A percentile compares a stretch with the other conserved stretches of the same genome.
phyloP scores from a whole-genome alignment of 495 filamentous ascomycete genomes.

The Aspergillus egyptiacus region DNA sequence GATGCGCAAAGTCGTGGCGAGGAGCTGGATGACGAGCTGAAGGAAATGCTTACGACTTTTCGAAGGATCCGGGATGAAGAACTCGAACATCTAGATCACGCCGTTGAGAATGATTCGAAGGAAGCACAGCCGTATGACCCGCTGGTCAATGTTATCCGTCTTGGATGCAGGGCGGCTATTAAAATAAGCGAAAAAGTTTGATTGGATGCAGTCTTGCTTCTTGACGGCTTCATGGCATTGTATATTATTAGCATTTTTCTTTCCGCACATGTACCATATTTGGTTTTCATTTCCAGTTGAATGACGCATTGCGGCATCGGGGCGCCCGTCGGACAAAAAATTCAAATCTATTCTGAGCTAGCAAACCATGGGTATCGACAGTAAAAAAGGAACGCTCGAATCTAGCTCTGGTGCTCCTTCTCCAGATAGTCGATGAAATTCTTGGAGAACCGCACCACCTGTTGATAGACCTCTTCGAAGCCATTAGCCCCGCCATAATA shows the following conservation, averaged over 20 bases:
- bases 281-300: neutral
- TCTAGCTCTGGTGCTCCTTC: slow-evolving; percentile 19
- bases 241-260: neutral
- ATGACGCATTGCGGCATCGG: neutral
- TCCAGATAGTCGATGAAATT: slow-evolving; percentile 58
- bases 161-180: slow-evolving; percentile 85
- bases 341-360: slow-evolving; percentile 10
- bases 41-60: slow-evolving; percentile 64
- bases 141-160: slow-evolving; percentile 79
- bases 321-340: neutral
- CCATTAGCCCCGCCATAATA: slow-evolving; percentile 83
- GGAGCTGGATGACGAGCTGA: slow-evolving; percentile 72
- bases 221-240: neutral
- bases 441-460: slow-evolving; percentile 70
- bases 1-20: slow-evolving; percentile 59
- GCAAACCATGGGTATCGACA: slow-evolving; percentile 16
- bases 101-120: slow-evolving; percentile 85
- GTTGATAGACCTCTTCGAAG: slow-evolving; percentile 82
- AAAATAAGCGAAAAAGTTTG: slow-evolving; percentile 84
- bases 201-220: slow-evolving; percentile 12
- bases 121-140: slow-evolving; percentile 82
- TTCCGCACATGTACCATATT: slow-evolving; percentile 4
- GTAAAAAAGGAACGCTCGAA: neutral
- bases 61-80: slow-evolving; percentile 91
- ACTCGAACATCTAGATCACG: slow-evolving; percentile 92